A percentile compares a stretch with the other conserved stretches of the same genome.
Evolutionary conservation across 208 protist genomes (phyloP).

Genomic region (Trichomonas gallinae): DNA sequence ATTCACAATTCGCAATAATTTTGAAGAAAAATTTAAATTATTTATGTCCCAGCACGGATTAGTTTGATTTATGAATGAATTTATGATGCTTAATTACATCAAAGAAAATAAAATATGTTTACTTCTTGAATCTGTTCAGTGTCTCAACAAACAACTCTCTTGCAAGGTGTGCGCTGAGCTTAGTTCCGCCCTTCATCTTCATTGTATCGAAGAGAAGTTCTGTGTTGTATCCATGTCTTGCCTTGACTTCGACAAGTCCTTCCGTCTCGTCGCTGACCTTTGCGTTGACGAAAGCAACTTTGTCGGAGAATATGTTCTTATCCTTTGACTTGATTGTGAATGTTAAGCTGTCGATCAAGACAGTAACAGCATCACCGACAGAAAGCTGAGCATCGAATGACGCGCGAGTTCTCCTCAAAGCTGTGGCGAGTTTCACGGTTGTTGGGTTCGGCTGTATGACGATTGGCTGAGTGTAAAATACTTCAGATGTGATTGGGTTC

Average conservation of each 20-base stretch:
- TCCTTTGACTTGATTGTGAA: not conserved
- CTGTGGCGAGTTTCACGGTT: not conserved
- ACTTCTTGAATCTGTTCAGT: not conserved
- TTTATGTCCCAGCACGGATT: no score
- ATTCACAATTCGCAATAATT: no score
- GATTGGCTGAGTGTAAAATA: not conserved
- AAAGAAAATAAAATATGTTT: not conserved
- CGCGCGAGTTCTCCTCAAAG: not conserved
- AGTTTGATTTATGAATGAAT: no score
- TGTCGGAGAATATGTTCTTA: not conserved
- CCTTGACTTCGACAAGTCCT: not conserved
- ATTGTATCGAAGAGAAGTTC: not conserved
- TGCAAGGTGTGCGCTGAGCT: not conserved
- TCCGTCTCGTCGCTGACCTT: not conserved
- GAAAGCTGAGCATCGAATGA: not conserved
- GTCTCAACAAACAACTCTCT: slow-evolving; percentile 8
- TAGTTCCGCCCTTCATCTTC: not conserved
- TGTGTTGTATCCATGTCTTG: not conserved
- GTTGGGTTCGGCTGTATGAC: not conserved
- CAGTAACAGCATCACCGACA: not conserved
- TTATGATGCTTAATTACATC: no score
- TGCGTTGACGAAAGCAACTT: not conserved
- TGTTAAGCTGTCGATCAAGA: not conserved
- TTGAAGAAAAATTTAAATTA: no score
- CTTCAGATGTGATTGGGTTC: not conserved